phyloP scores from a whole-genome alignment of 441 rosid genomes.

The Francoa sonchifolia region DNA sequence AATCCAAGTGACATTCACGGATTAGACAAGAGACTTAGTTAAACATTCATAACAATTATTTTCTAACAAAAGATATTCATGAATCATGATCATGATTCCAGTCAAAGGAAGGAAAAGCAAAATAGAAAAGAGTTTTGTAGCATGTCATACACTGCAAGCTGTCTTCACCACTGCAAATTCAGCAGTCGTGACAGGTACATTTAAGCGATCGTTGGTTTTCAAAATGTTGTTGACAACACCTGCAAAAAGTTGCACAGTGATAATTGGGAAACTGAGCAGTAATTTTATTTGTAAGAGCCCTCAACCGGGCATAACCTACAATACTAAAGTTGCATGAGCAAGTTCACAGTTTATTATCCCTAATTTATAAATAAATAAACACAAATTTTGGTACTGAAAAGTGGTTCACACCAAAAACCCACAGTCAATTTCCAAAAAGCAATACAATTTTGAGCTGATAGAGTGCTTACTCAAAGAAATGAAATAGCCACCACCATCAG shows the following conservation, averaged over 20 bases:
- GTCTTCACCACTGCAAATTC: conserved; percentile 86
- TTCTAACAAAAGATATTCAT: not conserved
- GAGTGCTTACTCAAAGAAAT: conserved; percentile 57
- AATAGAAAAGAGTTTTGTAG: not conserved
- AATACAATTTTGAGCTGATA: conserved; percentile 7
- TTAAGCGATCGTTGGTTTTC: conserved; percentile 45
- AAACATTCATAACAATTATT: not conserved
- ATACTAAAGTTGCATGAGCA: no score
- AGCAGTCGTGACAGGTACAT: conserved; percentile 58
- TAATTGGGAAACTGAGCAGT: not conserved
- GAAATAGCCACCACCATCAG: conserved; percentile 60
- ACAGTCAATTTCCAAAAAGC: conserved; percentile 5
- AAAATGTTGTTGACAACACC: conserved; percentile 61
- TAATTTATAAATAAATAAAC: no score
- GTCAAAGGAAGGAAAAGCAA: not conserved
- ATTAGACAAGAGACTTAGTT: not conserved
- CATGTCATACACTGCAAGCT: conserved; percentile 59
- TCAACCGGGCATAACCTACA: not conserved
- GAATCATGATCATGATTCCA: not conserved
- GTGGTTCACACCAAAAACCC: not conserved
- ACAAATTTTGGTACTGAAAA: no score
- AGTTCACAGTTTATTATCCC: no score
- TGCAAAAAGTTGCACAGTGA: conserved; percentile 20
- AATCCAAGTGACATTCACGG: not conserved
- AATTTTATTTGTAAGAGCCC: not conserved